Evolutionary conservation across 225 moss, liverwort and hornwort genomes (phyloP).

Genomic region (Asterella californica): DNA sequence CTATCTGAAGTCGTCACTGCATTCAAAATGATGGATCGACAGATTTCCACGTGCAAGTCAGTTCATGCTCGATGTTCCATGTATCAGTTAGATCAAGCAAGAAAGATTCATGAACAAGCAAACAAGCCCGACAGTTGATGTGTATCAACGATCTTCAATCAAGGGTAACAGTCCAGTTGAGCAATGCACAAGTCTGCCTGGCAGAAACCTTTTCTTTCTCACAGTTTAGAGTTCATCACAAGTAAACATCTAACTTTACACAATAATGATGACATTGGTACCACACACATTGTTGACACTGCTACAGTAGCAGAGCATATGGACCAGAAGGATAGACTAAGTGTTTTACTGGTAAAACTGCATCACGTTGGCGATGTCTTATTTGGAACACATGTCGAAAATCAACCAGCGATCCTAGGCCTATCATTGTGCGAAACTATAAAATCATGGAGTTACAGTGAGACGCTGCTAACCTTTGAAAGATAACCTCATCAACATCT

Average conservation of each 20-base stretch:
- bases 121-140: no score
- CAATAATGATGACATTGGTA: no score
- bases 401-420: background rate
- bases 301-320: no score
- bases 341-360: no score
- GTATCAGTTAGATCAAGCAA: no score
- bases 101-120: no score
- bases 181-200: background rate
- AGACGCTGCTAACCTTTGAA: background rate
- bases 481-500: background rate
- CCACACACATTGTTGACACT: no score
- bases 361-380: background rate
- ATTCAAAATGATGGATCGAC: background rate
- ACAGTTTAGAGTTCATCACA: background rate
- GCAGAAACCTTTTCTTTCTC: background rate
- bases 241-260: background rate
- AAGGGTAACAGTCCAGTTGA: background rate
- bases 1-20: background rate
- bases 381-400: background rate
- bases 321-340: no score
- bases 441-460: background rate
- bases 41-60: background rate
- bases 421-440: no score
- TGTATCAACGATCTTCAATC: background rate
- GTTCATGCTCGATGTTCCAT: background rate